Base-by-base conservation (phyloP, 2,329 filamentous ascomycete genomes). In the Coniochaeta prunicola region DNA sequence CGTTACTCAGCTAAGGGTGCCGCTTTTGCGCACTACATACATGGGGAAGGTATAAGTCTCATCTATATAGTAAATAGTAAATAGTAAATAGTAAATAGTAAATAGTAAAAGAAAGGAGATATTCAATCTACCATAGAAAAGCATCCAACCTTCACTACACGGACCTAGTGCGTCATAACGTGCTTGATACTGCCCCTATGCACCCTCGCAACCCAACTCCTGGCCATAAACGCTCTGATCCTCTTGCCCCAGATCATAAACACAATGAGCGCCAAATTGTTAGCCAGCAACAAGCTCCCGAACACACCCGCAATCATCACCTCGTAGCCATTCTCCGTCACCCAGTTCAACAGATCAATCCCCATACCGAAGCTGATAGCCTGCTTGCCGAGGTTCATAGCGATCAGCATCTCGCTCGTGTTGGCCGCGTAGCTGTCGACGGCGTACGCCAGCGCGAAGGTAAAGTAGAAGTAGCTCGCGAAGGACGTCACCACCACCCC, bases 381-480 rank as follows among this genome's bases (percentile, higher is more conserved):
- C 68, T 82, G 79, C 66, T 82, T 82, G 12, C 80, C 80, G n/a
- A 83, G 65, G 62, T 82, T 82, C 75, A 82, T 82, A 3, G 80
- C 79, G 60, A 83, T 85, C 12, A 86, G 75, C 82, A 85, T 85
- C 70, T 86, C 83, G 26, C 77, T 80, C n/a, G 82, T 80, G 63
- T 85, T 83, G 34, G 77, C 74, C 21, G 78, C 79, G 68, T 86
- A 83, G 57, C 76, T 80, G 65, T 86, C 83, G 38, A 86, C 79
- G 1, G 83, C 82, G 64, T 86, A 86, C 2, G 82, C 83, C 9
- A 87, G 74, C 12, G 81, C 80, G 64, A 85, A 82, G 15, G 77
- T 79, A 67, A 82, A 82, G 67, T 76, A 83, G 64, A 82, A 83
- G 68, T 81, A 83, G 4, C 73, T 73, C 21, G 73, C 72, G 68